Evolutionary conservation across 305 asterid species (phyloP).

Genomic region (Fraxinus velutina): DNA sequence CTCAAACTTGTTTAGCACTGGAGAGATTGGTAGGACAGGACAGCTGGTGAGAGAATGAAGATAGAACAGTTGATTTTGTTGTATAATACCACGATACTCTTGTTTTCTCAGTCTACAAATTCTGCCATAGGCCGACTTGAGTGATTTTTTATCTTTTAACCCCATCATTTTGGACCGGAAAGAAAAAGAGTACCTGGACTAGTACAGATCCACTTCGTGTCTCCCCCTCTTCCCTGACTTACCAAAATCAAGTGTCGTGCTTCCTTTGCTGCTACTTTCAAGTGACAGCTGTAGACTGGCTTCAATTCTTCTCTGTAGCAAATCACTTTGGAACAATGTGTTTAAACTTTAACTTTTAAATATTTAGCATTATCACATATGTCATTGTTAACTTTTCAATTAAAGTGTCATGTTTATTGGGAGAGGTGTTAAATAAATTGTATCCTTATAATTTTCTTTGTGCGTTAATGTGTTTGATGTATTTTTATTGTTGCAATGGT

Average conservation of each 20-base stretch:
- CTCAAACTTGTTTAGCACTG: background rate
- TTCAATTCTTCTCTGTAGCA: background rate
- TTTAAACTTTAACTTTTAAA: background rate
- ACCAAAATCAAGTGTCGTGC: background rate
- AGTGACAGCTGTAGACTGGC: background rate
- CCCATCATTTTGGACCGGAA: background rate
- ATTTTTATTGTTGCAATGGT: background rate
- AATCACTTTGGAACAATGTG: background rate
- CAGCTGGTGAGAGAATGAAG: background rate
- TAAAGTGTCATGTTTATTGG: background rate
- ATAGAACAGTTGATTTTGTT: background rate
- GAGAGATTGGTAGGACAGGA: background rate
- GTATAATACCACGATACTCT: background rate
- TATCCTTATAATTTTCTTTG: background rate
- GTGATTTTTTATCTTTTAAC: background rate
- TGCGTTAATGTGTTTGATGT: background rate
- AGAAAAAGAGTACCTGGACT: background rate
- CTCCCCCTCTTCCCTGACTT: background rate
- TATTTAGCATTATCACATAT: background rate
- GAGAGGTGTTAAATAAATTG: background rate
- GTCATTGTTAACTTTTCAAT: background rate
- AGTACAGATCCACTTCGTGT: background rate
- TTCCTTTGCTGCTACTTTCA: background rate
- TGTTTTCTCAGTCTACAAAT: background rate
- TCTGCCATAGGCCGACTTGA: background rate